Evolutionary conservation across 2,329 filamentous ascomycete species (phyloP), one percentile per base, ranked within the genome.

Genomic region (Calonectria pseudoreteaudii): DNA sequence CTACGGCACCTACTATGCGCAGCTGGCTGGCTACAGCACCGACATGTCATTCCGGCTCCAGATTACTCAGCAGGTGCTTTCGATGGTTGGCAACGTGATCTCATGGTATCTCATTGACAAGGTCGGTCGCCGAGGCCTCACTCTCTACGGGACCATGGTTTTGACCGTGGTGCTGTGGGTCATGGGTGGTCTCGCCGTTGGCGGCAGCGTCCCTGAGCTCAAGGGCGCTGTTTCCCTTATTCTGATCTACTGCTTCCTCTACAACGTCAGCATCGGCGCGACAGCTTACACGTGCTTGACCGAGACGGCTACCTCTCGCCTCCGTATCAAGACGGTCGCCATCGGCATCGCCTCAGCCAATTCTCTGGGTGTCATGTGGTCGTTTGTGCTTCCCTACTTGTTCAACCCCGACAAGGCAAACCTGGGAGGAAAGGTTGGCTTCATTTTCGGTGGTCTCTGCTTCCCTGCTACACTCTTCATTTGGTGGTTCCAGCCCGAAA

Each of bases 1-100:
- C 8, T 87, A 87, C 71, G 79, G 79, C 16, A 86, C 85, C 1
- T 87, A 87, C 77, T 87, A 87, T 74, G 79, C 83, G 52, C 83
- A 87, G 68, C 79, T 87, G 1, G 85, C 86, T 20, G 86, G 86
- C 4, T 86, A 83, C 74, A 81, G 80, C 53, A 83, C 82, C 0
- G 67, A 72, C 1, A 81, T 78, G 68, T 83, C 81, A 62, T 87
- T 86, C 78, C 83, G 80, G 66, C 77, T 87, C 1, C 82, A 85
- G 64, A 86, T 86, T 60, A 80, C 80, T 7, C 85, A 86, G 73
- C 85, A 86, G 50, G 80, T 83, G 2, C 66, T 85, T 8, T 86
- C 83, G 0, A 81, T 86, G 31, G 56, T 83, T 4, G 86, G 86
- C 14, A 86, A 86, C 66, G 75, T 87, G 50, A 82, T 83, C 72